Evolutionary conservation across 345 rosid genomes (phyloP).

Genomic region (Corchorus olitorius): DNA sequence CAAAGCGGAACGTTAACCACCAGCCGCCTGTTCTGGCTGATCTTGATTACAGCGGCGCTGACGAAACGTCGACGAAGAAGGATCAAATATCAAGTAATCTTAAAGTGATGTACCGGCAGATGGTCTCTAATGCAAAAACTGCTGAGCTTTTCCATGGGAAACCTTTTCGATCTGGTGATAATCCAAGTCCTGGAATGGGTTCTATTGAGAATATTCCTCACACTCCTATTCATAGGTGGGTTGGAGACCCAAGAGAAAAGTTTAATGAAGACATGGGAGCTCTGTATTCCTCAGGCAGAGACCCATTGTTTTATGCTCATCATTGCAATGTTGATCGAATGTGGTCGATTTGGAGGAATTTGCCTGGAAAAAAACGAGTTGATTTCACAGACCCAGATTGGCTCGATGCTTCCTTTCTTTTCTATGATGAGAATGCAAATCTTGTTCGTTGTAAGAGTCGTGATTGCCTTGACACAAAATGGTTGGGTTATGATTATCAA

Average conservation of each 20-base stretch:
- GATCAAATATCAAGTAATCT: slow-evolving; percentile 38
- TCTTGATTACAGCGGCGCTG: slow-evolving; percentile 43
- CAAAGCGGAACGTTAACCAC: slow-evolving; percentile 37
- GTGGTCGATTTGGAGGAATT: slow-evolving; percentile 58
- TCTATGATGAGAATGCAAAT: slow-evolving; percentile 58
- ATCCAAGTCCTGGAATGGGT: slow-evolving; percentile 50
- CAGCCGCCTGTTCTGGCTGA: slow-evolving; percentile 40
- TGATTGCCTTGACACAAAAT: slow-evolving; percentile 44
- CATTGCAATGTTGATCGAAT: slow-evolving; percentile 57
- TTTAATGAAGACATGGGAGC: slow-evolving; percentile 60
- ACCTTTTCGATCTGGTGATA: slow-evolving; percentile 52
- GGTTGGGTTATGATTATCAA: slow-evolving; percentile 46
- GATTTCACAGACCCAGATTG: slow-evolving; percentile 54
- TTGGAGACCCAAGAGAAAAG: slow-evolving; percentile 47
- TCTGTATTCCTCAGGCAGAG: slow-evolving; percentile 60
- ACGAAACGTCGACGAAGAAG: slow-evolving; percentile 13
- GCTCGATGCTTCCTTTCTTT: slow-evolving; percentile 49
- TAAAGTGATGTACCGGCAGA: slow-evolving; percentile 57
- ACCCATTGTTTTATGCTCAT: slow-evolving; percentile 58
- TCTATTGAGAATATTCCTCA: slow-evolving; percentile 55
- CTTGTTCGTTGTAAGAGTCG: slow-evolving; percentile 51
- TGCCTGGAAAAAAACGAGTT: slow-evolving; percentile 40
- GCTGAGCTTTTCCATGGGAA: slow-evolving; percentile 45
- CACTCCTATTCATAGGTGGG: slow-evolving; percentile 47
- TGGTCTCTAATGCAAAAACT: slow-evolving; percentile 48